These are phyloP conservation scores for Neofusicoccum sp. DNA, from an alignment of 2,329 filamentous ascomycete species.

Conservation along the genomic window DNA sequence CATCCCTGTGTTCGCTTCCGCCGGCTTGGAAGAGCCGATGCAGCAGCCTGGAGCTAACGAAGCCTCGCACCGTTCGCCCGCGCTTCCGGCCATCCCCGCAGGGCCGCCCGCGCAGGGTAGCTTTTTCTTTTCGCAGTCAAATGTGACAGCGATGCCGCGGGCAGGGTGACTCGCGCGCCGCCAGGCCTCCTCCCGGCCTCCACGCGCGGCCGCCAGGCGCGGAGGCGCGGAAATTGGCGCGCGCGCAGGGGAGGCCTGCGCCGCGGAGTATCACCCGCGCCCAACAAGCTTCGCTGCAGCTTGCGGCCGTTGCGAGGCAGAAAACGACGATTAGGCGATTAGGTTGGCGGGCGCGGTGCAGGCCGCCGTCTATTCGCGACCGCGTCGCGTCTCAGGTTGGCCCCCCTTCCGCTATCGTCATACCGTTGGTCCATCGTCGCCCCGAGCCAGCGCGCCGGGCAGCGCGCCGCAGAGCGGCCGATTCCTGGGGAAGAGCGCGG, in stretches of 20 bases:
- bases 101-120: background rate
- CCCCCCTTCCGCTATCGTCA: slow-evolving; percentile 8
- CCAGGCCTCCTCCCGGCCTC: slow-evolving; percentile 4
- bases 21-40: slow-evolving; percentile 38
- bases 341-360: slow-evolving; percentile 17
- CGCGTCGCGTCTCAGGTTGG: slow-evolving; percentile 18
- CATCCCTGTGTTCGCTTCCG: slow-evolving; percentile 40
- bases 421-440: background rate
- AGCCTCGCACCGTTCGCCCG: slow-evolving; percentile 33
- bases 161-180: background rate
- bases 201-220: background rate
- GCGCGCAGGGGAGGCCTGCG: background rate
- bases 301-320: slow-evolving; percentile 15
- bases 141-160: background rate
- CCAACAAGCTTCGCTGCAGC: slow-evolving; percentile 1
- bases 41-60: slow-evolving; percentile 28
- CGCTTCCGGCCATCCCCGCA: slow-evolving; percentile 41
- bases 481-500: slow-evolving; percentile 18
- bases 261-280: background rate
- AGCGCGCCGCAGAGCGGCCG: slow-evolving; percentile 12
- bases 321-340: slow-evolving; percentile 13
- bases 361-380: slow-evolving; percentile 19
- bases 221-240: slow-evolving; percentile 3
- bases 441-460: background rate
- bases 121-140: background rate